A percentile compares a stretch with the other conserved stretches of the same genome.
Conservation (phyloP, 805 yeast species). For the Saccharomycopsis selenospora region DNA sequence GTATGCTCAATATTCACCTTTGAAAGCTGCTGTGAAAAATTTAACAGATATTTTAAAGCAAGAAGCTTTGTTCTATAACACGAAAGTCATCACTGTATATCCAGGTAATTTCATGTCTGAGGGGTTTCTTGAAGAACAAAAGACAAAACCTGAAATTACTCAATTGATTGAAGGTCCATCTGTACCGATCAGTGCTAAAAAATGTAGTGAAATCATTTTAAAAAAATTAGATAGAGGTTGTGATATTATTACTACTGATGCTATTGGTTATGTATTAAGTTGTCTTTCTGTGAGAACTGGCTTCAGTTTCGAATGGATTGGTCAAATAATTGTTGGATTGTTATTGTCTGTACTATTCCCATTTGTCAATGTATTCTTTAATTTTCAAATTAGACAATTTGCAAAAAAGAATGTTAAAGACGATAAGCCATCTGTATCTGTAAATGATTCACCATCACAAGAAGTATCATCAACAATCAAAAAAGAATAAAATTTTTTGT, state of each 20-base stretch:
- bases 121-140: slow-evolving; percentile 75
- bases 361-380: slow-evolving; percentile 43
- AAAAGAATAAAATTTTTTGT: neutral
- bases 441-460: no score
- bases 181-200: slow-evolving; percentile 54
- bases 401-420: slow-evolving; percentile 32
- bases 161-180: slow-evolving; percentile 80
- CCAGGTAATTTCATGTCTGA: slow-evolving; percentile 91
- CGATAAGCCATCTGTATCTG: neutral
- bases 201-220: slow-evolving; percentile 58
- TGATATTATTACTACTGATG: slow-evolving; percentile 73
- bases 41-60: slow-evolving; percentile 74
- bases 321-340: slow-evolving; percentile 44
- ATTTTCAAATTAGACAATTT: slow-evolving; percentile 44
- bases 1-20: slow-evolving; percentile 83
- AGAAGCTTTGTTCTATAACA: slow-evolving; percentile 62
- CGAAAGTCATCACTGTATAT: slow-evolving; percentile 63
- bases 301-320: slow-evolving; percentile 53
- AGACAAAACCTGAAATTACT: slow-evolving; percentile 81
- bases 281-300: slow-evolving; percentile 59
- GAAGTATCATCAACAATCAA: neutral
- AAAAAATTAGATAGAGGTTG: slow-evolving; percentile 53
- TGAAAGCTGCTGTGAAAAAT: slow-evolving; percentile 74
- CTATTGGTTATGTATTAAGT: slow-evolving; percentile 75
- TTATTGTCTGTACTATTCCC: slow-evolving; percentile 53